A percentile compares a stretch with the other conserved stretches of the same genome.
phyloP scores from a whole-genome alignment of 2,329 filamentous ascomycete genomes.

The Colletotrichum neosansevieriae region DNA sequence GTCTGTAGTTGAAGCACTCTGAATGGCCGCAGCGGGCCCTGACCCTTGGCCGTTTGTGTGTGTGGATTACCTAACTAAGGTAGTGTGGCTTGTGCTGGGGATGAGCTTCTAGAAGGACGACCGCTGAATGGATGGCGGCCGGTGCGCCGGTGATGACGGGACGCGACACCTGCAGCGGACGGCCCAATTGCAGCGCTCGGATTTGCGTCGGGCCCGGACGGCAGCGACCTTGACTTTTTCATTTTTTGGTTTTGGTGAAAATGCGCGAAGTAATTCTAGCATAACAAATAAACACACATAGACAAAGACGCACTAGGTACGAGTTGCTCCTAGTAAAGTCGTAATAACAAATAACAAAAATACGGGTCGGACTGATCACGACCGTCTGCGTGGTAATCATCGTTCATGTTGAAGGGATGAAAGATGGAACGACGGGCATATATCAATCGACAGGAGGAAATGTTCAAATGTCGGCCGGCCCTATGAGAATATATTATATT shows the following conservation, averaged over 20 bases:
- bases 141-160: conserved; percentile 26
- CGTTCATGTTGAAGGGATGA: neutral
- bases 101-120: conserved; percentile 36
- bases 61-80: neutral
- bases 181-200: conserved; percentile 1
- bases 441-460: conserved; percentile 7
- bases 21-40: conserved; percentile 5
- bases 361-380: conserved; percentile 10
- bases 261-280: neutral
- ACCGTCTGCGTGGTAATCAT: neutral
- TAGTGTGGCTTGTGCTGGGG: conserved; percentile 8
- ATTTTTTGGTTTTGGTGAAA: neutral
- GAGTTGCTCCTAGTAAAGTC: neutral
- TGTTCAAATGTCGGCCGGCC: neutral
- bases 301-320: neutral
- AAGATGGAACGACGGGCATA: neutral
- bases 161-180: conserved; percentile 16
- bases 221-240: conserved; percentile 12
- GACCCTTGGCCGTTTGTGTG: neutral
- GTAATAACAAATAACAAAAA: conserved; percentile 24
- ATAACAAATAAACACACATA: conserved; percentile 23
- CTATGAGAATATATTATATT: no score
- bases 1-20: neutral
- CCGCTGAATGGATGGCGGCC: conserved; percentile 32
- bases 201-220: conserved; percentile 27